Conservation (phyloP, 73 alveolate genomes). For the Uronychia binucleata region DNA sequence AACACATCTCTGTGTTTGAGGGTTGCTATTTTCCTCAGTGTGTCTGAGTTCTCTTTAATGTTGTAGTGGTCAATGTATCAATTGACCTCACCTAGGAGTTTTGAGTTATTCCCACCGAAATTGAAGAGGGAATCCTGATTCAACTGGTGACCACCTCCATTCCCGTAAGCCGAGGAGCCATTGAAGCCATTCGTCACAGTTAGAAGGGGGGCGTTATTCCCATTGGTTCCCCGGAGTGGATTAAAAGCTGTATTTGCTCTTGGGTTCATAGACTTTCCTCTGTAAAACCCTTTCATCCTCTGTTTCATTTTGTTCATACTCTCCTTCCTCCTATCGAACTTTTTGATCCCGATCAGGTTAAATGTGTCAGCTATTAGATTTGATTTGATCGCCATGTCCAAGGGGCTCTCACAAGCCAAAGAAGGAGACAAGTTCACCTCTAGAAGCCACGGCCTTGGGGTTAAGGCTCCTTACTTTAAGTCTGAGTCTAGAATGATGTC, state of each 20-base stretch:
- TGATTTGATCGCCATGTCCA: constrained; percentile 83
- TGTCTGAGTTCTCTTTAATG: not conserved
- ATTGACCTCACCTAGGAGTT: not conserved
- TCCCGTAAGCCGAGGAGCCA: not conserved
- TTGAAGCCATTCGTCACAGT: not conserved
- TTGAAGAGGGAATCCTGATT: not conserved
- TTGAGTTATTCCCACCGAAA: not conserved
- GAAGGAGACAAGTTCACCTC: constrained; percentile 90
- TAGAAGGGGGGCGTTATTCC: not conserved
- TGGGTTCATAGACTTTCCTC: constrained; percentile 29
- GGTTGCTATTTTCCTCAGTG: constrained; percentile 9
- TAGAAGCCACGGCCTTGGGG: constrained; percentile 86
- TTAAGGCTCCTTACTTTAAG: constrained; percentile 77
- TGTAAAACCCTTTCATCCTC: constrained; percentile 25
- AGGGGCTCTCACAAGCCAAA: constrained; percentile 81
- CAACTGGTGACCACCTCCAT: not conserved
- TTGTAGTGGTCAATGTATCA: not conserved
- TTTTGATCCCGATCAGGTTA: constrained; percentile 73
- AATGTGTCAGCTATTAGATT: constrained; percentile 78
- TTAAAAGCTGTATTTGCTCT: constrained; percentile 10
- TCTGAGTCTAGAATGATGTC: constrained; percentile 79
- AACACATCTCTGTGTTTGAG: constrained; percentile 55
- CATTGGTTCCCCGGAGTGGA: not conserved
- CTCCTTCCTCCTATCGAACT: constrained; percentile 62
- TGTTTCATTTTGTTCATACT: constrained; percentile 35